Conservation (phyloP, 2,329 filamentous ascomycete species). For the Diplocarpon rosae region DNA sequence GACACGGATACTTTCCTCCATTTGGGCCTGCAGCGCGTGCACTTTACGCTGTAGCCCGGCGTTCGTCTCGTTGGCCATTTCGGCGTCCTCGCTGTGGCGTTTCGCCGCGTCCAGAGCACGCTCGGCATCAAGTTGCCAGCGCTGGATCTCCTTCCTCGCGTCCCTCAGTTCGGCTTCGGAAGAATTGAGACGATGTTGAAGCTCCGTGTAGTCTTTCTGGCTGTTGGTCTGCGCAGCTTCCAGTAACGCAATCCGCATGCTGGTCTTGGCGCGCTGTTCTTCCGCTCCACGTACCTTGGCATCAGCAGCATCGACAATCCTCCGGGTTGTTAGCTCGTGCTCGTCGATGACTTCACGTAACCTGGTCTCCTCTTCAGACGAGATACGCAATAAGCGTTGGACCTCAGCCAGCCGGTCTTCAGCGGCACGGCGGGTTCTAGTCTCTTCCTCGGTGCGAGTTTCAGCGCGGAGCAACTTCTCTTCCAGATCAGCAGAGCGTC, state of each 20-base stretch:
- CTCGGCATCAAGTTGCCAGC: constrained; percentile 52
- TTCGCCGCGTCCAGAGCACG: constrained; percentile 52
- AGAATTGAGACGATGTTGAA: constrained; percentile 42
- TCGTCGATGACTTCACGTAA: constrained; percentile 58
- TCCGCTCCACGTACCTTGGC: constrained; percentile 51
- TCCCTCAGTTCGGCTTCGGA: constrained; percentile 45
- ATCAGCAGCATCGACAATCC: constrained; percentile 59
- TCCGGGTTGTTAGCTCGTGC: constrained; percentile 54
- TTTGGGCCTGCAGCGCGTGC: constrained; percentile 61
- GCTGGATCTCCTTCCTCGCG: constrained; percentile 44
- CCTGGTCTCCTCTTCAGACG: constrained; percentile 61
- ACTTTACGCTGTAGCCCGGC: constrained; percentile 66
- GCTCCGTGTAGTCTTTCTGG: constrained; percentile 42
- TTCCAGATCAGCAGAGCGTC: constrained; percentile 51
- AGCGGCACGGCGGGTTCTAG: constrained; percentile 50
- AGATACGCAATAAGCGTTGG: constrained; percentile 56
- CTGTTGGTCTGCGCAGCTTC: constrained; percentile 53
- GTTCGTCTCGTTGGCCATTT: constrained; percentile 47
- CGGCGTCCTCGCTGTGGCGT: constrained; percentile 47
- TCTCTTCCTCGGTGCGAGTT: constrained; percentile 46
- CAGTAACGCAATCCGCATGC: constrained; percentile 54
- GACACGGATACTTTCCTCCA: constrained; percentile 76
- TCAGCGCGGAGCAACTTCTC: constrained; percentile 55
- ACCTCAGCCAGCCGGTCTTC: constrained; percentile 64
- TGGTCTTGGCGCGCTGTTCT: constrained; percentile 40